Percentiles rank a stretch among this genome's conserved stretches.
phyloP scores from a whole-genome alignment of 148 eudicot species.

The Rhododendron molle region DNA sequence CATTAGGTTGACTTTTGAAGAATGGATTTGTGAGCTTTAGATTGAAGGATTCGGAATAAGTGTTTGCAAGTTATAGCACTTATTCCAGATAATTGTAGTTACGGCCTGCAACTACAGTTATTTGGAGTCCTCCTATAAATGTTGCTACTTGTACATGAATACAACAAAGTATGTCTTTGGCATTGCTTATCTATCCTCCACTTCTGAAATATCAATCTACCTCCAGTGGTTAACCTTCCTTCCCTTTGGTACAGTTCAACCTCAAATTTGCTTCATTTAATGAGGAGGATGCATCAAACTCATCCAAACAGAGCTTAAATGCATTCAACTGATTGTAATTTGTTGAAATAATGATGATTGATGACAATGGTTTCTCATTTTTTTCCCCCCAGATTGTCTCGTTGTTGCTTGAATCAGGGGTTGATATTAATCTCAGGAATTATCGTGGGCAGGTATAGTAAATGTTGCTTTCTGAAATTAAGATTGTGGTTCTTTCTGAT shows the following conservation, averaged over 20 bases:
- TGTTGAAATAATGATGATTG: slow-evolving; percentile 8
- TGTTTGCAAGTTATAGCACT: background rate
- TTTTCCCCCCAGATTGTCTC: slow-evolving; percentile 58
- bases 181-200: background rate
- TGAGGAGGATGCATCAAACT: background rate
- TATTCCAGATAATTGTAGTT: no score
- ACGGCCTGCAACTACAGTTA: background rate
- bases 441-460: slow-evolving; percentile 87
- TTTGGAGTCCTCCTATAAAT: background rate
- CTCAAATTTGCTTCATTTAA: background rate
- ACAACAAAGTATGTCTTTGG: background rate
- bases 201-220: background rate
- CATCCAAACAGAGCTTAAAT: background rate
- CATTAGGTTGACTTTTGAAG: background rate
- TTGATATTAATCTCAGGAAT: slow-evolving; percentile 85
- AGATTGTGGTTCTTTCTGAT: background rate
- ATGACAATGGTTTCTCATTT: slow-evolving; percentile 14
- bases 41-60: background rate
- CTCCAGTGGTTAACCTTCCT: background rate
- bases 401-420: slow-evolving; percentile 83
- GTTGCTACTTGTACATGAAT: background rate
- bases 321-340: background rate
- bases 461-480: background rate
- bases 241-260: background rate
- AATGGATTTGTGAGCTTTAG: background rate